A percentile compares a stretch with the other conserved stretches of the same genome.
Evolutionary conservation across 139 green algal species (phyloP).

Genomic region (Microglena sp.): DNA sequence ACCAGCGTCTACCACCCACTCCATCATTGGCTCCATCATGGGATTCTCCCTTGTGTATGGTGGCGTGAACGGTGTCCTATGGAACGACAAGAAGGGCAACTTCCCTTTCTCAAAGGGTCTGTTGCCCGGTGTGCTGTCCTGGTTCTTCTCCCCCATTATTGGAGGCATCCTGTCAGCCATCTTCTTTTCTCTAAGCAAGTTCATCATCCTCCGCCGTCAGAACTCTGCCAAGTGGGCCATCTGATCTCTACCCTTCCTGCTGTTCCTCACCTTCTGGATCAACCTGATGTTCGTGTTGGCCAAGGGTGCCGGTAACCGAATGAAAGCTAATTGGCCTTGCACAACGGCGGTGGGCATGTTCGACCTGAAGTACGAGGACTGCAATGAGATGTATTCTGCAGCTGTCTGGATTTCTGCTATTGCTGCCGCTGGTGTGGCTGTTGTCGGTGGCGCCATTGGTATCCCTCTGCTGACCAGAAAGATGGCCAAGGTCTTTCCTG

Average conservation of each 20-base stretch:
- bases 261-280: constrained; percentile 33
- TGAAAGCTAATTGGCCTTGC: constrained; percentile 4
- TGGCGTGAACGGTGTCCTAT: constrained; percentile 14
- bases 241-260: constrained; percentile 24
- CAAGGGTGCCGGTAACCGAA: constrained; percentile 9
- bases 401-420: constrained; percentile 10
- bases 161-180: constrained; percentile 9
- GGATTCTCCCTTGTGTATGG: constrained; percentile 31
- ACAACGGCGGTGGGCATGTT: not conserved
- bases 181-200: constrained; percentile 16
- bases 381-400: constrained; percentile 8
- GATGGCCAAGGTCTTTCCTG: constrained; percentile 2
- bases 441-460: not conserved
- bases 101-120: constrained; percentile 21
- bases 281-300: constrained; percentile 30
- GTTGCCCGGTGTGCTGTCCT: constrained; percentile 9
- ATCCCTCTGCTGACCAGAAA: not conserved
- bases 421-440: not conserved
- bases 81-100: constrained; percentile 13
- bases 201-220: constrained; percentile 18
- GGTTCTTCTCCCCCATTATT: constrained; percentile 31
- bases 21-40: constrained; percentile 30
- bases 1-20: constrained; percentile 49
- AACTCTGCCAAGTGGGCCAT: constrained; percentile 23
- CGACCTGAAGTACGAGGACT: constrained; percentile 6